Conservation (phyloP, 129 eudicot species). For the Flaveria bidentis region DNA sequence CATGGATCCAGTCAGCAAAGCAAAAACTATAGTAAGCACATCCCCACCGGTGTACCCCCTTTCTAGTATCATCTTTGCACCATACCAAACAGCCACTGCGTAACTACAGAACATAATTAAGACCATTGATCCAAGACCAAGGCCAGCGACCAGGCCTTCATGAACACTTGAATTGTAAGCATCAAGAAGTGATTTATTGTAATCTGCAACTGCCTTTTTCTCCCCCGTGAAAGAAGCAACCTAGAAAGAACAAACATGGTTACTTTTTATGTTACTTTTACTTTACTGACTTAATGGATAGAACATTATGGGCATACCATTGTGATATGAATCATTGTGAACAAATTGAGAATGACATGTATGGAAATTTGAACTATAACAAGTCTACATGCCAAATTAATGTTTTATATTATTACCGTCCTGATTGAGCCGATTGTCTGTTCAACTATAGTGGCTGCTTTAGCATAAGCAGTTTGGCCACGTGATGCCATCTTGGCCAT, state of each 20-base stretch:
- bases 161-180: conserved; percentile 68
- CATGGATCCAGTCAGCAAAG: conserved; percentile 76
- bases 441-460: conserved; percentile 71
- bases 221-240: conserved; percentile 93
- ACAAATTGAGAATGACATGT: background rate
- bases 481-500: conserved; percentile 59
- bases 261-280: background rate
- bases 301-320: background rate
- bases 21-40: conserved; percentile 62
- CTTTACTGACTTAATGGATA: background rate
- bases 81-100: conserved; percentile 76
- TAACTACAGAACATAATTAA: conserved; percentile 55
- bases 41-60: conserved; percentile 66
- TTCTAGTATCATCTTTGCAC: conserved; percentile 64
- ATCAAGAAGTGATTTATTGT: conserved; percentile 55
- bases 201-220: conserved; percentile 62
- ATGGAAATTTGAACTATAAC: background rate
- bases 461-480: conserved; percentile 72
- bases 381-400: background rate
- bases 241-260: conserved; percentile 23
- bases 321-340: too few relatives aligned
- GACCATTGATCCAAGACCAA: conserved; percentile 64
- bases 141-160: conserved; percentile 74
- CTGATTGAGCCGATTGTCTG: conserved; percentile 81
- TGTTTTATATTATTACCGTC: conserved; percentile 43